Percentiles rank a stretch among this genome's conserved stretches.
phyloP scores from a whole-genome alignment of 2,329 filamentous ascomycete species.

The Talaromyces funiculosus region DNA sequence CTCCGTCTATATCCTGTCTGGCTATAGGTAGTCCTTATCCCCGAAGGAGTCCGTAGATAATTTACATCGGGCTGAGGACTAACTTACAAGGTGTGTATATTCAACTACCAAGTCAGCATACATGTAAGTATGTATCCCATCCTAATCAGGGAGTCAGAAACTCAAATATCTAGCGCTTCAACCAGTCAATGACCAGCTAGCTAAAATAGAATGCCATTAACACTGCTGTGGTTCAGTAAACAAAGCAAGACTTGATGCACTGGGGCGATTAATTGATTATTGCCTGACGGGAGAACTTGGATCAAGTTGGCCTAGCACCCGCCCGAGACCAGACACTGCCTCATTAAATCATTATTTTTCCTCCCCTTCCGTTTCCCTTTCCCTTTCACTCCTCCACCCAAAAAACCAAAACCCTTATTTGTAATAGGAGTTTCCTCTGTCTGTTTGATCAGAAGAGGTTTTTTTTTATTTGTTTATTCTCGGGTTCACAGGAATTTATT shows the following conservation, averaged over 20 bases:
- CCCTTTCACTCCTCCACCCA: neutral
- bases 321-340: neutral
- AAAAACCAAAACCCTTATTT: constrained; percentile 4
- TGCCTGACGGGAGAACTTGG: constrained; percentile 2
- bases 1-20: neutral
- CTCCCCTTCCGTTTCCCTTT: neutral
- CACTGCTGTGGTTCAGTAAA: neutral
- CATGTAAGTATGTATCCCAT: too few species aligned
- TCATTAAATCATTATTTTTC: neutral
- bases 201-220: neutral
- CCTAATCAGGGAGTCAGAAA: too few species aligned
- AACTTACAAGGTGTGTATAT: too few species aligned
- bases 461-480: neutral
- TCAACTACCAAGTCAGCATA: too few species aligned
- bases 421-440: constrained; percentile 10
- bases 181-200: neutral
- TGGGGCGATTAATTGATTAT: neutral
- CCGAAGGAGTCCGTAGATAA: neutral
- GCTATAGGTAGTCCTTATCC: neutral
- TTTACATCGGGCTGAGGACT: too few species aligned
- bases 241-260: neutral
- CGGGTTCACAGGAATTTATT: neutral
- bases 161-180: neutral
- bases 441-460: constrained; percentile 12
- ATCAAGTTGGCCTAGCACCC: neutral